Evolutionary conservation across 768 basidiomycete species (phyloP).

Genomic region (Agaricus subrufescens): DNA sequence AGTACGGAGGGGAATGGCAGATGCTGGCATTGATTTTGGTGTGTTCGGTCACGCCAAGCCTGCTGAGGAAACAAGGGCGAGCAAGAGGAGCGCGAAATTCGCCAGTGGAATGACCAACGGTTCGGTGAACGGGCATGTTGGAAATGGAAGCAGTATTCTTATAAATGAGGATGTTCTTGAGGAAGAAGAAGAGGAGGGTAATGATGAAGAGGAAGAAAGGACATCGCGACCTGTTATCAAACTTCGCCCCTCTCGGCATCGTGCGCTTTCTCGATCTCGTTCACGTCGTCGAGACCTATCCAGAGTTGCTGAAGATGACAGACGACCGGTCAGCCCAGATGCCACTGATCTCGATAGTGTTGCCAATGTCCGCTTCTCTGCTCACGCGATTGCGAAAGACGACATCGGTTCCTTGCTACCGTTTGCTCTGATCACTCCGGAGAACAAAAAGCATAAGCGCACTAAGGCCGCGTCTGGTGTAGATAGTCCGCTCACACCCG

Average conservation of each 20-base stretch:
- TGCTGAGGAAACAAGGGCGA: constrained; percentile 18
- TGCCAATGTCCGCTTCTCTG: constrained; percentile 75
- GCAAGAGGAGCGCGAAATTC: constrained; percentile 33
- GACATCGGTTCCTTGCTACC: constrained; percentile 60
- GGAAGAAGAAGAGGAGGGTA: constrained; percentile 38
- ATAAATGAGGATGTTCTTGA: constrained; percentile 23
- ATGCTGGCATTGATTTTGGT: constrained; percentile 71
- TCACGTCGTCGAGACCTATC: constrained; percentile 63
- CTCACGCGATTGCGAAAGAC: constrained; percentile 56
- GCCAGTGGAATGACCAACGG: constrained; percentile 23
- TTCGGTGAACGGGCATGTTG: constrained; percentile 13
- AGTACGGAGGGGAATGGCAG: constrained; percentile 62
- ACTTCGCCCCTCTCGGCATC: constrained; percentile 50
- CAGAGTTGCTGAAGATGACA: constrained; percentile 51
- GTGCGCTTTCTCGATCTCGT: constrained; percentile 58
- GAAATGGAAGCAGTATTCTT: constrained; percentile 20
- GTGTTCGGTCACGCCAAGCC: constrained; percentile 51
- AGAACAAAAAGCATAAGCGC: constrained; percentile 36
- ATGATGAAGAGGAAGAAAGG: constrained; percentile 50
- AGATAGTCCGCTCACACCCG: constrained; percentile 24
- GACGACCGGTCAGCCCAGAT: constrained; percentile 55
- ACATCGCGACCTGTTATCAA: constrained; percentile 74
- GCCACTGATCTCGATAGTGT: constrained; percentile 61
- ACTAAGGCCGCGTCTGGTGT: constrained; percentile 28
- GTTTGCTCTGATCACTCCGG: constrained; percentile 78